A percentile compares a stretch with the other conserved stretches of the same genome.
These are phyloP conservation scores for Apostasia shenzhenica DNA, from an alignment of 106 monocot genomes.

Conservation along the genomic window DNA sequence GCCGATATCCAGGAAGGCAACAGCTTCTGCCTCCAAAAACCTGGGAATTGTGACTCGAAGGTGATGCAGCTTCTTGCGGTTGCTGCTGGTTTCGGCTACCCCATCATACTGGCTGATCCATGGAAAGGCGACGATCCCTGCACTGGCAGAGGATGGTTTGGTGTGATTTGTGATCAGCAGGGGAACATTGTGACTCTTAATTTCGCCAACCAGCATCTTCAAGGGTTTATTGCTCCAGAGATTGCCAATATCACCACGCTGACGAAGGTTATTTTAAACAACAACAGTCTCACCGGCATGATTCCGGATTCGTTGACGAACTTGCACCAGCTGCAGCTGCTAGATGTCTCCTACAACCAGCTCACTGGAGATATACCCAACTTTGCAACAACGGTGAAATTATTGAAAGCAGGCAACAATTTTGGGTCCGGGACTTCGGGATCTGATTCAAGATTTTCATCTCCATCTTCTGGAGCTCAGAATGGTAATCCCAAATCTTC, in stretches of 20 bases:
- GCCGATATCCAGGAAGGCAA: conserved; percentile 19
- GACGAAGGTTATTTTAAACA: conserved; percentile 32
- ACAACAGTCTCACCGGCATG: conserved; percentile 53
- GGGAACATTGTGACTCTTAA: conserved; percentile 40
- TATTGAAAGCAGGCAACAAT: background rate
- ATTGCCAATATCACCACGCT: conserved; percentile 43
- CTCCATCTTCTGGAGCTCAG: conserved; percentile 18
- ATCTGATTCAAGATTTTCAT: background rate
- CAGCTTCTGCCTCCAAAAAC: conserved; percentile 34
- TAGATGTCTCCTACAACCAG: conserved; percentile 63
- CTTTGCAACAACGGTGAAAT: conserved; percentile 12
- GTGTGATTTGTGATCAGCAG: conserved; percentile 45
- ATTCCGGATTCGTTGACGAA: conserved; percentile 47
- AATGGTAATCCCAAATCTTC: conserved; percentile 12
- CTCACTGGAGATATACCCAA: conserved; percentile 47
- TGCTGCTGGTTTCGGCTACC: conserved; percentile 39
- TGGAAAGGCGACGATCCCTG: conserved; percentile 86
- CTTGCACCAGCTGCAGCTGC: conserved; percentile 30
- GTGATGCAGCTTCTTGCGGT: conserved; percentile 36
- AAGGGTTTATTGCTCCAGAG: conserved; percentile 48
- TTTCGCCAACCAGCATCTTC: conserved; percentile 43
- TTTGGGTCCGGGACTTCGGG: conserved; percentile 26
- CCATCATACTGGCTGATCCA: conserved; percentile 25
- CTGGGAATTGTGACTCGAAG: conserved; percentile 50
- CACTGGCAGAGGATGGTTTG: conserved; percentile 25